phyloP scores from a whole-genome alignment of 2,329 filamentous ascomycete species.

The Trichoderma hamatum region DNA sequence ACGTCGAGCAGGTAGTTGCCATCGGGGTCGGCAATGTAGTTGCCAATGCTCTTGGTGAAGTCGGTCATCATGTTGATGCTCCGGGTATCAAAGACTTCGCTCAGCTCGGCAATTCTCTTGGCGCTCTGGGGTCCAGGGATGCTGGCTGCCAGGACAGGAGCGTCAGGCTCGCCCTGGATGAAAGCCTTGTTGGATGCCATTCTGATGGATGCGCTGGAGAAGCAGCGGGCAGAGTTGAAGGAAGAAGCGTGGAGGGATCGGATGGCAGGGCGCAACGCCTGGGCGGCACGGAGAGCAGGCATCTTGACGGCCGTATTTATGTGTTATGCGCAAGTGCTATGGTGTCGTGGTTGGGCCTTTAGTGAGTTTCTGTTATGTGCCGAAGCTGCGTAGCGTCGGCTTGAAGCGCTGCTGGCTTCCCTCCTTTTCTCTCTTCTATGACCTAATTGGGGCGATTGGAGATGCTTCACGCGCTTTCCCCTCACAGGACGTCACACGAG shows the following conservation, averaged over 20 bases:
- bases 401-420: neutral
- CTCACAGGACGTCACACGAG: neutral
- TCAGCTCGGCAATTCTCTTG: slow-evolving; percentile 69
- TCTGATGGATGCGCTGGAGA: slow-evolving; percentile 33
- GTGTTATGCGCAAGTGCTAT: too few relatives aligned
- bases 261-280: slow-evolving; percentile 29
- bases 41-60: slow-evolving; percentile 74
- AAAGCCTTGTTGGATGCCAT: slow-evolving; percentile 45
- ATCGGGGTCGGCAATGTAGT: slow-evolving; percentile 77
- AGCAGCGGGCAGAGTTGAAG: slow-evolving; percentile 32
- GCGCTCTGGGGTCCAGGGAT: slow-evolving; percentile 79
- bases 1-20: slow-evolving; percentile 75
- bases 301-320: slow-evolving; percentile 28
- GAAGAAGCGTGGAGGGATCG: slow-evolving; percentile 23
- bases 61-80: slow-evolving; percentile 82
- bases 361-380: neutral
- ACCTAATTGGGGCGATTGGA: neutral
- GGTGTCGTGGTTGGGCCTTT: too few relatives aligned
- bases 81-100: slow-evolving; percentile 81
- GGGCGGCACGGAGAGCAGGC: slow-evolving; percentile 38
- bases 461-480: slow-evolving; percentile 1
- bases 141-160: slow-evolving; percentile 56
- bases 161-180: slow-evolving; percentile 54
- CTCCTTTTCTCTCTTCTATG: neutral
- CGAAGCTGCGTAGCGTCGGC: neutral